Evolutionary conservation across 257 asterid species (phyloP), one percentile per base, ranked within the genome.

Genomic region (Coffea canephora): DNA sequence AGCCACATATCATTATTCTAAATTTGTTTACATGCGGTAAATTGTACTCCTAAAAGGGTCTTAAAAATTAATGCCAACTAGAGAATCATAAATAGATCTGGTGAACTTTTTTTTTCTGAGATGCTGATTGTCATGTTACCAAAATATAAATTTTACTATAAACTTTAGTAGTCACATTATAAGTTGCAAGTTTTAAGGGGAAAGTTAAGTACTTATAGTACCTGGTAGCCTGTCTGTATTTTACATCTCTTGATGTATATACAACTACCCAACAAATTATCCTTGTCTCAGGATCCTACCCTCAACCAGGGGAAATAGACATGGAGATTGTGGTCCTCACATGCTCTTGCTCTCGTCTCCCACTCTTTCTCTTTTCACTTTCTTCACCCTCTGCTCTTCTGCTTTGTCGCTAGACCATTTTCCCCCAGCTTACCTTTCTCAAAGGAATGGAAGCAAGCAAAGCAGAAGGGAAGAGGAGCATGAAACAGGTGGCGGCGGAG

Each of bases 251-350:
- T 64, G 77, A 62, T 55, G 77, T 34, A 48, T 52, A 36, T 34
- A 48, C 77, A 61, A 55, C 77, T 70, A 76, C 76, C 74, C 64
- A 73, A 68, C 66, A 82, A 78, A 76, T 70, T 50, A 72, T 74
- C 54, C 68, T 50, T 27, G 6, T 55, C 79, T 49, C 54, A 77
- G 69, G 27, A 69, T 79, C 27, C 77, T n/a, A 23, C 66, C 78
- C 74, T 50, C 61, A 64, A 27, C 74, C 66, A 74, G 77, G 81
- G 82, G 59, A 81, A 84, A 83, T 75, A 74, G 81, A 77, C 80
- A 88, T 90, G 94, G 89, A 87, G 82, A 89, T 79, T 80, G 94
- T 91, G 96, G 96, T 90, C 95, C 96, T 89, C 87, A 80, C 88
- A 71, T 77, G 83, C 80, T 85, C 86, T 80, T 62, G 77, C 80